phyloP scores from a whole-genome alignment of 2,329 filamentous ascomycete genomes.

The Cercospora berteroae region DNA sequence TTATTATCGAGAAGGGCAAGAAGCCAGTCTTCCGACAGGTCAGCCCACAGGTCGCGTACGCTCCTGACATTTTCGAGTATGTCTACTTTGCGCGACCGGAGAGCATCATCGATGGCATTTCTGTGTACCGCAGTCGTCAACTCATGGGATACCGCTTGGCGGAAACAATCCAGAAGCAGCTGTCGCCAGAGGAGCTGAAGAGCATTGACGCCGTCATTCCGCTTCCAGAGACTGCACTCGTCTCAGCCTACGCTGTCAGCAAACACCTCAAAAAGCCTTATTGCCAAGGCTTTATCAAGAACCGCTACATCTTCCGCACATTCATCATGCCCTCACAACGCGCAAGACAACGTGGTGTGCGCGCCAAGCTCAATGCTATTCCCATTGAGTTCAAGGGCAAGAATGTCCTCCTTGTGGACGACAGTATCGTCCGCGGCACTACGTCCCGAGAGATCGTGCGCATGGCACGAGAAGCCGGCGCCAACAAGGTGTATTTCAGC shows the following conservation, averaged over 20 bases:
- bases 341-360: constrained; percentile 77
- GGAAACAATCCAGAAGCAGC: constrained; percentile 63
- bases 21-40: constrained; percentile 75
- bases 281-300: constrained; percentile 82
- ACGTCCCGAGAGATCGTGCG: constrained; percentile 74
- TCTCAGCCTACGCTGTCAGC: constrained; percentile 74
- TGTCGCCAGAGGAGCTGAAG: constrained; percentile 67
- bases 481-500: constrained; percentile 77
- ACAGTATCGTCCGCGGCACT: constrained; percentile 84
- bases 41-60: constrained; percentile 64
- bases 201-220: constrained; percentile 84
- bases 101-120: constrained; percentile 81
- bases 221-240: constrained; percentile 79
- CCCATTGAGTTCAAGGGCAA: constrained; percentile 77
- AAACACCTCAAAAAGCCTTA: constrained; percentile 72
- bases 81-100: constrained; percentile 87
- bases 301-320: constrained; percentile 82
- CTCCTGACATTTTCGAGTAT: constrained; percentile 83
- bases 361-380: constrained; percentile 86
- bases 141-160: constrained; percentile 85
- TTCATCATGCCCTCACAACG: constrained; percentile 85
- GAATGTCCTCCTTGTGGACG: constrained; percentile 81
- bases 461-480: constrained; percentile 83
- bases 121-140: constrained; percentile 77
- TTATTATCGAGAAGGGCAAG: constrained; percentile 77